Evolutionary conservation across 83 land plant species (phyloP).

Genomic region (Picea abies): DNA sequence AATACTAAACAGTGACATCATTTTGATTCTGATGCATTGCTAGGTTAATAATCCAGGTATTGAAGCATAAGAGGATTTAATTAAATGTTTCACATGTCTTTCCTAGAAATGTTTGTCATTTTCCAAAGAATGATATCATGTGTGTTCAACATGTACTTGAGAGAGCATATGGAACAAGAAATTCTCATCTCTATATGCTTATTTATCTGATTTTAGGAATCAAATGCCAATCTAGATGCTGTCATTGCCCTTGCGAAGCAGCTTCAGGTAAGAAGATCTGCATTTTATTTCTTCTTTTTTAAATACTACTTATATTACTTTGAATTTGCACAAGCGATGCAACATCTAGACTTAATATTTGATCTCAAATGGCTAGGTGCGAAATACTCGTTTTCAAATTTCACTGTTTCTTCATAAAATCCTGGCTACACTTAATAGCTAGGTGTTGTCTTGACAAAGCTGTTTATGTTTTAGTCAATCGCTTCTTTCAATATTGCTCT

Average conservation of each 20-base stretch:
- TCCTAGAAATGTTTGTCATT: too few species aligned
- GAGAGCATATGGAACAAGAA: neutral
- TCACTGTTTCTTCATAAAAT: too few species aligned
- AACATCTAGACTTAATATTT: too few species aligned
- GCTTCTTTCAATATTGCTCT: neutral
- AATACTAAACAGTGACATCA: too few species aligned
- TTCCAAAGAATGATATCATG: too few species aligned
- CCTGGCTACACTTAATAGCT: neutral
- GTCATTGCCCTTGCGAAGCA: conserved; percentile 85
- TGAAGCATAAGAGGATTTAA: too few species aligned
- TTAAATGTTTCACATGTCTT: too few species aligned
- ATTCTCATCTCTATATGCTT: conserved; percentile 5
- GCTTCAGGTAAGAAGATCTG: conserved; percentile 59
- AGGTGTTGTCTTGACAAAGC: too few species aligned
- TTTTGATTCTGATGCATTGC: too few species aligned
- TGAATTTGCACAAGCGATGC: too few species aligned
- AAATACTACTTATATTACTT: neutral
- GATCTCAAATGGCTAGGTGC: neutral
- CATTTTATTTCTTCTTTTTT: neutral
- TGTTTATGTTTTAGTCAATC: neutral
- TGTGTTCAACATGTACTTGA: neutral
- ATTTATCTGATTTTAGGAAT: conserved; percentile 58
- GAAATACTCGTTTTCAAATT: neutral
- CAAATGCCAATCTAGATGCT: conserved; percentile 91
- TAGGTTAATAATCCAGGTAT: too few species aligned